A percentile compares a stretch with the other conserved stretches of the same genome.
Evolutionary conservation across 2,329 filamentous ascomycete species (phyloP).

Genomic region (Hymenoscyphus linearis): DNA sequence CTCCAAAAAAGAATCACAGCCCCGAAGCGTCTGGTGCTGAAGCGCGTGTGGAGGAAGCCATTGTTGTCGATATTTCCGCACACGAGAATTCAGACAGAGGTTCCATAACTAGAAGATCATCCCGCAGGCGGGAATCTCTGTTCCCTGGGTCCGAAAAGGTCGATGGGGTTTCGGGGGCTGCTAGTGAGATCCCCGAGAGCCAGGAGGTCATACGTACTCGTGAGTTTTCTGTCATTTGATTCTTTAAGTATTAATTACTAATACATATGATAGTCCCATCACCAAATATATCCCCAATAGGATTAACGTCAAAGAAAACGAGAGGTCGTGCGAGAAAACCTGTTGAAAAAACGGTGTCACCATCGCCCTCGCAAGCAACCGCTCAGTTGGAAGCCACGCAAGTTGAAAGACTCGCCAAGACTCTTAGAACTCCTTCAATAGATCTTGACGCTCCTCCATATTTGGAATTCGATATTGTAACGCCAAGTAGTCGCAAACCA

Average conservation of each 20-base stretch:
- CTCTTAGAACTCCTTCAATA: not conserved
- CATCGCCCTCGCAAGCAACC: conserved; percentile 4
- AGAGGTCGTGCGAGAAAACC: conserved; percentile 9
- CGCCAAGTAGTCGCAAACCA: not conserved
- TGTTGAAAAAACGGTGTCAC: not conserved
- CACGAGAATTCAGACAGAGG: conserved; percentile 5
- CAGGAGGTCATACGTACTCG: conserved; percentile 16
- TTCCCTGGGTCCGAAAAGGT: conserved; percentile 21
- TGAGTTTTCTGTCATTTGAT: conserved; percentile 4
- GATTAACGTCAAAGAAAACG: conserved; percentile 15
- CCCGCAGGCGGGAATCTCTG: not conserved
- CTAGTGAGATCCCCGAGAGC: conserved; percentile 21
- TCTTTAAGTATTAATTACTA: not conserved
- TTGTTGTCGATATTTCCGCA: conserved; percentile 20
- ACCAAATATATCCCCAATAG: conserved; percentile 7
- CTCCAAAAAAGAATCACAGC: not conserved
- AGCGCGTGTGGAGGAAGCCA: conserved; percentile 15
- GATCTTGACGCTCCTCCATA: not conserved
- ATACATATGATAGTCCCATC: conserved; percentile 1
- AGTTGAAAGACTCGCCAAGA: not conserved
- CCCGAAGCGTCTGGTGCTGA: not conserved
- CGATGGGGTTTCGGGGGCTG: conserved; percentile 8
- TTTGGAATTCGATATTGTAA: not conserved
- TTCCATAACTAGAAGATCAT: not conserved
- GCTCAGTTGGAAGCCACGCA: not conserved